Percentiles rank a stretch among this genome's conserved stretches.
Conservation (phyloP, 192 early-diverging fungal genomes). For the Coemansia biformis region DNA sequence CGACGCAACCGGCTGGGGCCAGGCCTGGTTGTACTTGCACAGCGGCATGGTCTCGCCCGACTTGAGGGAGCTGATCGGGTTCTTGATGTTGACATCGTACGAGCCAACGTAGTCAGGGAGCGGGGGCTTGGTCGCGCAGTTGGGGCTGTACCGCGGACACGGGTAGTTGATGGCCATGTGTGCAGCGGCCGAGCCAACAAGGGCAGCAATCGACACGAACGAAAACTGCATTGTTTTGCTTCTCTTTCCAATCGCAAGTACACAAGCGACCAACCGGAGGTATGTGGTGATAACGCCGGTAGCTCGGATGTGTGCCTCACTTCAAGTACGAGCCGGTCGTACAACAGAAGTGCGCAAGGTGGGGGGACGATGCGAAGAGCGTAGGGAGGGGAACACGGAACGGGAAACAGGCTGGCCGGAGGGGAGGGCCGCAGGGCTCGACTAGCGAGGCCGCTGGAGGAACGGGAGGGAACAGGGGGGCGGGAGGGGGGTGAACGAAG, state of each 20-base stretch:
- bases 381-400: too few relatives aligned
- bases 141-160: constrained; percentile 32
- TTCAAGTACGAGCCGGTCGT: background rate
- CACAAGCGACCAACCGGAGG: too few relatives aligned
- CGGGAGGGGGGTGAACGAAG: background rate
- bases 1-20: constrained; percentile 14
- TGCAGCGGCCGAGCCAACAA: constrained; percentile 26
- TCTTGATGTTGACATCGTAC: constrained; percentile 27
- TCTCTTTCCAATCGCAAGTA: too few relatives aligned
- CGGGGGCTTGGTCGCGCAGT: constrained; percentile 25
- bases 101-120: constrained; percentile 46
- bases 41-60: constrained; percentile 24
- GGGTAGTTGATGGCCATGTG: constrained; percentile 35
- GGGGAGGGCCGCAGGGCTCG: too few relatives aligned
- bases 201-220: constrained; percentile 30
- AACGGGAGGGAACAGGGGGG: too few relatives aligned
- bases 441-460: too few relatives aligned
- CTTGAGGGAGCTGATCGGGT: background rate
- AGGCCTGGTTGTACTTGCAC: constrained; percentile 46
- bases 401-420: too few relatives aligned
- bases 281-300: too few relatives aligned
- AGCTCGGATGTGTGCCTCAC: too few relatives aligned
- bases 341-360: background rate
- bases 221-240: constrained; percentile 3
- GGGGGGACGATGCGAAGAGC: too few relatives aligned